phyloP scores from a whole-genome alignment of 73 alveolate species.

The Loxodes magnus region DNA sequence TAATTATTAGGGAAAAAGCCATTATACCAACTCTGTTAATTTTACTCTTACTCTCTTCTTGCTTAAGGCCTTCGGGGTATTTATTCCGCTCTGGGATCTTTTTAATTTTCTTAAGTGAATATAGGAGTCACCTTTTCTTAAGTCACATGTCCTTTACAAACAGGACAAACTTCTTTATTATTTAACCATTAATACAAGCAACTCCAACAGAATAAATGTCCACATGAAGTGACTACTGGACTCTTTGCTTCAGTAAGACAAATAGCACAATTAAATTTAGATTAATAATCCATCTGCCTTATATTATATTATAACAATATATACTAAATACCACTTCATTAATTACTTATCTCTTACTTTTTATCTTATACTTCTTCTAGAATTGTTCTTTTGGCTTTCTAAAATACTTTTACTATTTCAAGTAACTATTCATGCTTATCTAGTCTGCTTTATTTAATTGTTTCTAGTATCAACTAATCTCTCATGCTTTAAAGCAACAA shows the following conservation, averaged over 20 bases:
- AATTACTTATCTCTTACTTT: too few species aligned
- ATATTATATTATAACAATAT: too few species aligned
- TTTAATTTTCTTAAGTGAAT: slow-evolving; percentile 29
- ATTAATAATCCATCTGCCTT: slow-evolving; percentile 9
- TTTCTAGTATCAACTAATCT: too few species aligned
- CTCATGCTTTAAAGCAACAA: too few species aligned
- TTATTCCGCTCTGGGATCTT: slow-evolving; percentile 23
- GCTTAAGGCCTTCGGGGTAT: slow-evolving; percentile 1
- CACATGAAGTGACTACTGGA: slow-evolving; percentile 65
- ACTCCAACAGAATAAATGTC: slow-evolving; percentile 68
- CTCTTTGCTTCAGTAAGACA: slow-evolving; percentile 49
- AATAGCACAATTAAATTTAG: slow-evolving; percentile 52
- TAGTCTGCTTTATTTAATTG: too few species aligned
- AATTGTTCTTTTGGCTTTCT: too few species aligned
- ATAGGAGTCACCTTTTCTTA: slow-evolving; percentile 43
- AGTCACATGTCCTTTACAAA: slow-evolving; percentile 37
- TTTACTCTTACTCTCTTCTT: neutral
- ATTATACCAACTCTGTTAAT: too few species aligned
- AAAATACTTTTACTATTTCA: too few species aligned
- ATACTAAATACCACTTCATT: too few species aligned
- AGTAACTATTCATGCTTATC: too few species aligned
- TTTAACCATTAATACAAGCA: slow-evolving; percentile 53
- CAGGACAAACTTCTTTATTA: slow-evolving; percentile 44
- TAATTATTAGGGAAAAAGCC: too few species aligned
- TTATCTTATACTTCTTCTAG: too few species aligned